These are phyloP conservation scores for Aphanomyces invadans DNA, from an alignment of 352 stramenopile genomes.

Conservation along the genomic window DNA sequence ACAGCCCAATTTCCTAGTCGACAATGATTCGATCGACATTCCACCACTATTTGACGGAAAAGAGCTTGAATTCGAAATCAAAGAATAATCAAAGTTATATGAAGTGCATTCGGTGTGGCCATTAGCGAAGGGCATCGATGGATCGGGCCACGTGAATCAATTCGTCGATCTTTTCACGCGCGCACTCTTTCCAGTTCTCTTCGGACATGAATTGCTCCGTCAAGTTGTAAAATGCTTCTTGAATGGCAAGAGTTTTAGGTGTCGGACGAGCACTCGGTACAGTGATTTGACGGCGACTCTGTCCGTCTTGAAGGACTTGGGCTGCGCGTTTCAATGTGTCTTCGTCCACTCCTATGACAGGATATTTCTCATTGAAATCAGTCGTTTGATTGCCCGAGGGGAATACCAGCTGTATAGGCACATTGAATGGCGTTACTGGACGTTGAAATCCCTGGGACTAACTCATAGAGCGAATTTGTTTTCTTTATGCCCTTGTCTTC, in stretches of 20 bases:
- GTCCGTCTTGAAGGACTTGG: constrained; percentile 18
- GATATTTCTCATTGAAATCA: not conserved
- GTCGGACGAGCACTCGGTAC: not conserved
- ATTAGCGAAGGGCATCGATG: not conserved
- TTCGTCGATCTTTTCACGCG: not conserved
- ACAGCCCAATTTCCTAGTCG: constrained; percentile 1
- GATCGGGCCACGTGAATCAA: not conserved
- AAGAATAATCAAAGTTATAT: not conserved
- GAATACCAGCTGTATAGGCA: constrained; percentile 50
- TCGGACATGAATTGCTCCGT: constrained; percentile 17
- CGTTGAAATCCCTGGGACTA: constrained; percentile 46
- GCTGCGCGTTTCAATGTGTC: constrained; percentile 24
- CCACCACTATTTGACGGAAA: not conserved
- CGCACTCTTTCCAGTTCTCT: not conserved
- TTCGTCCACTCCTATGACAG: constrained; percentile 15
- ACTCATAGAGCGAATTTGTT: constrained; percentile 48
- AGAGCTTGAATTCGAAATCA: constrained; percentile 3
- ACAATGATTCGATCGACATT: constrained; percentile 23
- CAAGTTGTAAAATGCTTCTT: not conserved
- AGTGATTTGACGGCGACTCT: constrained; percentile 18
- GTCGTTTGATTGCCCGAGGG: too few species aligned
- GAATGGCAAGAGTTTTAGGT: not conserved
- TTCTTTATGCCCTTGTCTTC: constrained; percentile 24
- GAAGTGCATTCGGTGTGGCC: not conserved
- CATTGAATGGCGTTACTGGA: constrained; percentile 71